Conservation (phyloP, 1,284 basidiomycete species). For the Vanrija humicola region DNA sequence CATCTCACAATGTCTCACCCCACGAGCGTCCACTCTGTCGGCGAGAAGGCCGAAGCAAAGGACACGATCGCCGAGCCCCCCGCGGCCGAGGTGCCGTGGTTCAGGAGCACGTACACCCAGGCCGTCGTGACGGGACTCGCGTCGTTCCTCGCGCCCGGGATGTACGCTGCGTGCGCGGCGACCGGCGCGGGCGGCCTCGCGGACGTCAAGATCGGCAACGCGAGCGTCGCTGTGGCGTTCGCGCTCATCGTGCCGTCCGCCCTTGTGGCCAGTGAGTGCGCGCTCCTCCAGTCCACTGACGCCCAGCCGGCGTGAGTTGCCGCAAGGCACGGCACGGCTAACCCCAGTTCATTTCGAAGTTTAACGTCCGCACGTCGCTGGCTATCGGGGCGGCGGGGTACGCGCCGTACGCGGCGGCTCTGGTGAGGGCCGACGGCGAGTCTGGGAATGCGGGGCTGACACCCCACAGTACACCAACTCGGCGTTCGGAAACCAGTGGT, state of each 20-base stretch:
- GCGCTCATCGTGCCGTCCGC: constrained; percentile 44
- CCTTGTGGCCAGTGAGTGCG: constrained; percentile 18
- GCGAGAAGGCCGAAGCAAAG: neutral
- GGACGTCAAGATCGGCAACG: constrained; percentile 45
- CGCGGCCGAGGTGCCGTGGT: constrained; percentile 15
- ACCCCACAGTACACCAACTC: constrained; percentile 17
- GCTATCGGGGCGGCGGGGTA: constrained; percentile 41
- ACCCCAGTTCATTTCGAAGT: constrained; percentile 23
- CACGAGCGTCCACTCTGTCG: neutral
- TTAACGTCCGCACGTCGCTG: constrained; percentile 32
- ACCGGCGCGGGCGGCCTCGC: constrained; percentile 27
- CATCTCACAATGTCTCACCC: too few species aligned
- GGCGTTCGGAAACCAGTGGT: constrained; percentile 35
- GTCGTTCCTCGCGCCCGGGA: constrained; percentile 43
- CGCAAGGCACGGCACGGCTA: neutral
- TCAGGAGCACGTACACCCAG: constrained; percentile 19
- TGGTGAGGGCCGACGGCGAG: constrained; percentile 32
- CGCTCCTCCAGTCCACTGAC: constrained; percentile 4
- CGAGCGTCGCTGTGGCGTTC: constrained; percentile 34
- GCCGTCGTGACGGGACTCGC: constrained; percentile 40
- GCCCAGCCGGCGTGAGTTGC: constrained; percentile 5
- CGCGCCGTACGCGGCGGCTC: constrained; percentile 40
- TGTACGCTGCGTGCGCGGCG: constrained; percentile 41
- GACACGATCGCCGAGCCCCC: neutral
- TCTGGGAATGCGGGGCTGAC: neutral